Conservation (phyloP, 139 green algal species). For the Chlamydomonas eustigma region DNA sequence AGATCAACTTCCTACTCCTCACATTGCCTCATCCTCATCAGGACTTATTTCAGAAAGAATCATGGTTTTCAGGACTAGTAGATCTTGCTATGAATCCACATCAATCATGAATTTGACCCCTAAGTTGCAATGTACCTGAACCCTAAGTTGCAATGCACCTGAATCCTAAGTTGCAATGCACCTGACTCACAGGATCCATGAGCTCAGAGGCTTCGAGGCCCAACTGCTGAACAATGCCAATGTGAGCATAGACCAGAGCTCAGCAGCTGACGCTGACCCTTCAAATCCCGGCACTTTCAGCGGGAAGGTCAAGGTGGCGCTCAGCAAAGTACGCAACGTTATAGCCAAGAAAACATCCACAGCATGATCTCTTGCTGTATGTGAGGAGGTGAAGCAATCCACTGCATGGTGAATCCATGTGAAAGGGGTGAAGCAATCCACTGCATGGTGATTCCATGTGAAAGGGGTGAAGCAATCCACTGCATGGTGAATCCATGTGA, state of each 20-base stretch:
- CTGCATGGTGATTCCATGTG: too few relatives aligned
- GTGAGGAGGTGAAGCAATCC: too few relatives aligned
- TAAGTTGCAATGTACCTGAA: background rate
- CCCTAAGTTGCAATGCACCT: background rate
- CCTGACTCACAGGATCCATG: background rate
- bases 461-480: too few relatives aligned
- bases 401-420: too few relatives aligned
- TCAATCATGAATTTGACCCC: background rate
- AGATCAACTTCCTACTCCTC: background rate
- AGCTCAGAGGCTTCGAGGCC: conserved; percentile 9
- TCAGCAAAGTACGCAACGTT: background rate
- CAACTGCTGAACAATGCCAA: background rate
- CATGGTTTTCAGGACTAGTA: background rate
- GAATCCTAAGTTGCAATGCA: background rate
- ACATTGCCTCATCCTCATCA: background rate
- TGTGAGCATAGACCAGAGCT: background rate
- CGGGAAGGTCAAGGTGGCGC: background rate
- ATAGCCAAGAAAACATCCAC: background rate
- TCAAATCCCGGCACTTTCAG: background rate
- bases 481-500: too few relatives aligned
- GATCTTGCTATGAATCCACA: background rate
- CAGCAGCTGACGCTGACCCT: background rate
- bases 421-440: too few relatives aligned
- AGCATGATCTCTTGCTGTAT: too few relatives aligned
- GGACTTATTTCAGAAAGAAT: background rate